A percentile compares a stretch with the other conserved stretches of the same genome.
phyloP scores from a whole-genome alignment of 192 early-diverging fungal species.

The Coemansia sp. region DNA sequence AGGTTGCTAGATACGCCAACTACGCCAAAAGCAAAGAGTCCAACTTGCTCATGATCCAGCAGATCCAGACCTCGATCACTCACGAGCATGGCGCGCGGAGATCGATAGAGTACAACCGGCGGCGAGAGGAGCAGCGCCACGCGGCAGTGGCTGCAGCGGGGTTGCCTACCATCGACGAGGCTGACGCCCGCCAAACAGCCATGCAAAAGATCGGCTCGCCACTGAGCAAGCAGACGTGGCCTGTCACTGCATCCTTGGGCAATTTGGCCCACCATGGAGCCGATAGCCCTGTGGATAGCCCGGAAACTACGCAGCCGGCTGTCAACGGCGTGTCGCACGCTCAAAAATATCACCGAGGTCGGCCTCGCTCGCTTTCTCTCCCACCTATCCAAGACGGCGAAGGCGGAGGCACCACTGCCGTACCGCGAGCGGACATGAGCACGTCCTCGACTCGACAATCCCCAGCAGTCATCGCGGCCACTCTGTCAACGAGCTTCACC shows the following conservation, averaged over 20 bases:
- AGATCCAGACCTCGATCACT: constrained; percentile 54
- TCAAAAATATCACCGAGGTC: constrained; percentile 6
- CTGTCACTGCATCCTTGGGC: constrained; percentile 25
- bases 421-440: neutral
- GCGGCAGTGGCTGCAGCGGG: neutral
- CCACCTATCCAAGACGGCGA: constrained; percentile 21
- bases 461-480: constrained; percentile 37
- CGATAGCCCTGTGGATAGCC: constrained; percentile 2
- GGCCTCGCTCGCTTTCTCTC: constrained; percentile 35
- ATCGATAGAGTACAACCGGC: constrained; percentile 46
- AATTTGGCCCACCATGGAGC: constrained; percentile 13
- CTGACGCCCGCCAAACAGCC: neutral
- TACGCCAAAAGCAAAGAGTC: constrained; percentile 44
- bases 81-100: constrained; percentile 53
- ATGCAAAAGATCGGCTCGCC: constrained; percentile 37
- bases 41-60: constrained; percentile 54
- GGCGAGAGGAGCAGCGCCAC: constrained; percentile 30
- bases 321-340: constrained; percentile 1
- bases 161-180: constrained; percentile 5
- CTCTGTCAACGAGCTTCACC: constrained; percentile 53
- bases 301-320: neutral
- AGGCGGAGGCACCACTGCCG: neutral
- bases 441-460: constrained; percentile 13
- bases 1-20: constrained; percentile 45
- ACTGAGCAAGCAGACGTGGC: constrained; percentile 51